Percentiles rank a stretch among this genome's conserved stretches.
These are phyloP conservation scores for Pleurotus tuoliensis DNA, from an alignment of 768 basidiomycete genomes.

Conservation along the genomic window DNA sequence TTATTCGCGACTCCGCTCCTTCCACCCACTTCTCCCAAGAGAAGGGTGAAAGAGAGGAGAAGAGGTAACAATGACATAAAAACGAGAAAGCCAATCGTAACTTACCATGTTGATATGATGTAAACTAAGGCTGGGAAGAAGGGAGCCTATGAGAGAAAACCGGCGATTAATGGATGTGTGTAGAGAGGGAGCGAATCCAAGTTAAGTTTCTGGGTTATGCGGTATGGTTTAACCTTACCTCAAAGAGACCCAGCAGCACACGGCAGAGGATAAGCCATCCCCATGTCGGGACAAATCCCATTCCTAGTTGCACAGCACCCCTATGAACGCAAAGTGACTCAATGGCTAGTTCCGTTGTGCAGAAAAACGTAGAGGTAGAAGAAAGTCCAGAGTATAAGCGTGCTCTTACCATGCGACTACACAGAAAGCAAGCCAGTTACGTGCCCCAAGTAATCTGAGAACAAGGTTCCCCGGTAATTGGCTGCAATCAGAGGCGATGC, in stretches of 20 bases:
- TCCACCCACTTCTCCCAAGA: too few relatives aligned
- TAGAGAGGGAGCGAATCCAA: too few relatives aligned
- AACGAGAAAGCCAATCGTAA: background rate
- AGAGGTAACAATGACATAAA: too few relatives aligned
- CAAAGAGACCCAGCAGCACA: conserved; percentile 40
- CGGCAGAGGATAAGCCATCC: conserved; percentile 34
- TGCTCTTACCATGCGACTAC: conserved; percentile 31
- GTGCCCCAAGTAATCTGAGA: conserved; percentile 38
- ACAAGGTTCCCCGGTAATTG: conserved; percentile 44
- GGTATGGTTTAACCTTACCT: conserved; percentile 22
- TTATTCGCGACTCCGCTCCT: too few relatives aligned
- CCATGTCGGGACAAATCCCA: conserved; percentile 43
- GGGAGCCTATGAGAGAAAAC: conserved; percentile 26
- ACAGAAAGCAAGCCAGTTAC: conserved; percentile 40
- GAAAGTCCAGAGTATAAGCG: background rate
- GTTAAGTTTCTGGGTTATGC: background rate
- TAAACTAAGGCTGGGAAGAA: conserved; percentile 44
- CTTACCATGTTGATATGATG: conserved; percentile 43
- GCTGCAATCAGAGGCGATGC: conserved; percentile 17
- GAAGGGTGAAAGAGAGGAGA: too few relatives aligned
- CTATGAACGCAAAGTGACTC: background rate
- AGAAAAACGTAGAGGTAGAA: too few relatives aligned
- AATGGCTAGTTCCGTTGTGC: background rate
- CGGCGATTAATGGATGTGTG: background rate
- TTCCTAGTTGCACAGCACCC: conserved; percentile 38